Percentiles rank a stretch among this genome's conserved stretches.
These are phyloP conservation scores for Skeletonema grethae DNA, from an alignment of 108 stramenopile genomes.

Conservation along the genomic window DNA sequence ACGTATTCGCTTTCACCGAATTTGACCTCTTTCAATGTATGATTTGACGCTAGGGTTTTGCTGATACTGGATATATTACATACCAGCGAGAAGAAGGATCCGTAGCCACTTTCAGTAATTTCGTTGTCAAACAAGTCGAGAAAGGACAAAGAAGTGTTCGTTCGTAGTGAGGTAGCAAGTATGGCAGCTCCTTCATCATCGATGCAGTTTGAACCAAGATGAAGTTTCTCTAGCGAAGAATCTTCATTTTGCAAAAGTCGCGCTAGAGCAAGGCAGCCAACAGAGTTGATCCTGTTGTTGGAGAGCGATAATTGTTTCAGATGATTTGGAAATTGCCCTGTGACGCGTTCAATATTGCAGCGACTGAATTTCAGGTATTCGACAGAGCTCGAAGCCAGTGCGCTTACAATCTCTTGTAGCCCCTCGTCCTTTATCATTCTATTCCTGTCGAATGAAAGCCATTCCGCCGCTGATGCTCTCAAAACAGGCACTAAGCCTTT, in stretches of 20 bases:
- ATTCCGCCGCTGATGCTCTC: neutral
- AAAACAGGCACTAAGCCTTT: neutral
- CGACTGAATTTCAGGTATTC: neutral
- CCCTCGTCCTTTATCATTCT: neutral
- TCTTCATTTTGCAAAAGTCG: neutral
- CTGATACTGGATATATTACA: neutral
- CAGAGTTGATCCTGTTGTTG: neutral
- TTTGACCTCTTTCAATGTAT: neutral
- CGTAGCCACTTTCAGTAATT: neutral
- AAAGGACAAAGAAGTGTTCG: neutral
- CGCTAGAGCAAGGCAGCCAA: neutral
- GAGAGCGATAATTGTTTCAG: neutral
- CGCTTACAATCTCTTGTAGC: neutral
- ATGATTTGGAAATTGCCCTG: neutral
- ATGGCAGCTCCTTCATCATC: neutral
- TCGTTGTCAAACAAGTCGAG: neutral
- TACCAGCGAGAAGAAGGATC: neutral
- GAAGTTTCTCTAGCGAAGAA: neutral
- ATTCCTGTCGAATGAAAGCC: neutral
- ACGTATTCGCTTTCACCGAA: neutral
- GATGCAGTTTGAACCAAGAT: neutral
- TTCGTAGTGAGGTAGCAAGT: neutral
- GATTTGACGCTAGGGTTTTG: neutral
- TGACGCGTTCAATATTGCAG: neutral
- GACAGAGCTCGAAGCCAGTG: neutral